Base-by-base conservation (phyloP, 2,329 filamentous ascomycete species). In the Penicillium sp. region DNA sequence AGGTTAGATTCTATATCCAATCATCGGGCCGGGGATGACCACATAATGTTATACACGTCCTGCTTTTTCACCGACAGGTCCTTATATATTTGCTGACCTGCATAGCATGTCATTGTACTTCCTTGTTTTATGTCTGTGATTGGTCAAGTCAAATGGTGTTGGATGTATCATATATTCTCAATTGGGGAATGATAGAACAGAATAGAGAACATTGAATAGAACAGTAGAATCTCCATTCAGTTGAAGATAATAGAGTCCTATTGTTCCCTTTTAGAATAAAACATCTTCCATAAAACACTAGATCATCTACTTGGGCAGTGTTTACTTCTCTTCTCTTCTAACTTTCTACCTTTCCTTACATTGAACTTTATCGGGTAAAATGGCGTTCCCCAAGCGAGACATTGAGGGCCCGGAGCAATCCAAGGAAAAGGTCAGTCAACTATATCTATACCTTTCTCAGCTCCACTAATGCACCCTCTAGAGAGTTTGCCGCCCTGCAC, bases 61-160 rank as follows among this genome's bases (percentile, higher is more conserved):
- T 45, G 42, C 17, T 44, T 31, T 44, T 44, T 31, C 42, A 44
- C 43, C 43, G 30, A 45, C 12, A 22, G 41, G n/a, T 41, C 16
- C 22, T 3, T 3, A 40, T 19, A 10, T 12, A 12, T 40, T 17
- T 30, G 38, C 48, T 47, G 26, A 49, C 43, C 26, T 49, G 50
- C 50, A 49, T 31, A 28, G 42, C 28, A 28, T 41, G 44, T 47
- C 44, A 48, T 22, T 41, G 22, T 48, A 50, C 22, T 43, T 49
- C n/a, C n/a, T n/a, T n/a, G n/a, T n/a, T n/a, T n/a, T n/a, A n/a
- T n/a, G n/a, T n/a, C n/a, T n/a, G n/a, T n/a, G n/a, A n/a, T 28
- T 43, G 26, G n/a, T 19, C 36, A 11, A 38, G n/a, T 30, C 11
- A 30, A 28, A 28, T 17, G 8, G 14, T 37, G 36, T 19, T 38